Evolutionary conservation across 768 basidiomycete genomes (phyloP).

Genomic region (Vararia minispora): DNA sequence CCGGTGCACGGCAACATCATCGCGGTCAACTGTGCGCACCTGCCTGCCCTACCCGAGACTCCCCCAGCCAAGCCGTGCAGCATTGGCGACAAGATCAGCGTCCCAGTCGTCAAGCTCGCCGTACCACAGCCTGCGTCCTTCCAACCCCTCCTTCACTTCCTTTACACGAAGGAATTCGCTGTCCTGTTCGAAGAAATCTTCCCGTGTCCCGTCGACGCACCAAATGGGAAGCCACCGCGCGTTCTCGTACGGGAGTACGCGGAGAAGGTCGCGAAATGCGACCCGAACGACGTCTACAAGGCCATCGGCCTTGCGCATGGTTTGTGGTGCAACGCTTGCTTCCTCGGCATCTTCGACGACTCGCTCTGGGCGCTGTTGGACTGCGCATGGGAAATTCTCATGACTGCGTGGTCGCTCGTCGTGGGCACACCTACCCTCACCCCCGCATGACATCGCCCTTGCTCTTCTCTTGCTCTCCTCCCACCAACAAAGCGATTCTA

Average conservation of each 20-base stretch:
- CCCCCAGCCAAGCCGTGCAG: slow-evolving; percentile 17
- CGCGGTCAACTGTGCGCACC: slow-evolving; percentile 53
- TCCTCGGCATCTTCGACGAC: slow-evolving; percentile 38
- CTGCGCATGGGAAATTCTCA: slow-evolving; percentile 36
- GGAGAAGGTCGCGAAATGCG: slow-evolving; percentile 17
- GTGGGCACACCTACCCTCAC: too few species aligned
- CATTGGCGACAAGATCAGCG: slow-evolving; percentile 22
- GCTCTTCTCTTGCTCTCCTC: too few species aligned
- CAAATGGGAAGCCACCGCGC: slow-evolving; percentile 5
- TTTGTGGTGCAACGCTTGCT: slow-evolving; percentile 39
- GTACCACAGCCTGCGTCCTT: slow-evolving; percentile 56
- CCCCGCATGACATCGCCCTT: too few species aligned
- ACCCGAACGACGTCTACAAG: slow-evolving; percentile 22
- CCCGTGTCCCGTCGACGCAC: slow-evolving; percentile 17
- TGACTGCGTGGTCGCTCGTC: slow-evolving; percentile 28
- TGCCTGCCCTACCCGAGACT: slow-evolving; percentile 41
- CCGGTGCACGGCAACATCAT: slow-evolving; percentile 64
- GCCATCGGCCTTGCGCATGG: slow-evolving; percentile 29
- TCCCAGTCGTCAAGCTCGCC: slow-evolving; percentile 52
- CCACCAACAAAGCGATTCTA: too few species aligned
- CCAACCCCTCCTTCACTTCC: slow-evolving; percentile 45
- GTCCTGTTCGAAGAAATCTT: slow-evolving; percentile 39
- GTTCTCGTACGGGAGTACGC: slow-evolving; percentile 7
- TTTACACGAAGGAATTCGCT: slow-evolving; percentile 52
- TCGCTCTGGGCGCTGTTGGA: slow-evolving; percentile 37